Percentiles rank a stretch among this genome's conserved stretches.
These are phyloP conservation scores for Echeveria elegans DNA, from an alignment of 164 flowering plant species.

Conservation along the genomic window DNA sequence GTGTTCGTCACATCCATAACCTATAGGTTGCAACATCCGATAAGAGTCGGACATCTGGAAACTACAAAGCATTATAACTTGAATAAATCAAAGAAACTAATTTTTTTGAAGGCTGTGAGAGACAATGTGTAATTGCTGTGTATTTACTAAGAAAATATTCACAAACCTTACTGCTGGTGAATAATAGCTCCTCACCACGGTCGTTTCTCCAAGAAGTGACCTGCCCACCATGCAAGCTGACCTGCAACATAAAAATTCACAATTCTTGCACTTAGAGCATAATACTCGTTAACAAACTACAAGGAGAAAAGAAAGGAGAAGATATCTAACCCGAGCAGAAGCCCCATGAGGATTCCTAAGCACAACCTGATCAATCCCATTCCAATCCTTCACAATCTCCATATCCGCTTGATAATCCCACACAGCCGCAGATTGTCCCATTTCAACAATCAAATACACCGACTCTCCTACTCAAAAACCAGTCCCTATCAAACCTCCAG, in stretches of 20 bases:
- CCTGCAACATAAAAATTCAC: slow-evolving; percentile 32
- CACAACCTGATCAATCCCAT: slow-evolving; percentile 73
- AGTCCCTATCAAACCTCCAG: slow-evolving; percentile 5
- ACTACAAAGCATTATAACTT: not conserved
- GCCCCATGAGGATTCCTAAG: slow-evolving; percentile 72
- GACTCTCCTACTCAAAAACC: not conserved
- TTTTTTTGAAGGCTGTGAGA: not conserved
- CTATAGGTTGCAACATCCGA: not conserved
- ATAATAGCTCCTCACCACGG: slow-evolving; percentile 82
- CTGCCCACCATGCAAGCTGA: slow-evolving; percentile 88
- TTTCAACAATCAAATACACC: slow-evolving; percentile 13
- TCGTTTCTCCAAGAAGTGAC: slow-evolving; percentile 84
- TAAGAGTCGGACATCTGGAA: not conserved
- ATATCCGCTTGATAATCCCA: slow-evolving; percentile 57
- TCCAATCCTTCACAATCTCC: slow-evolving; percentile 71
- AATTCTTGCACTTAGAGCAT: not conserved
- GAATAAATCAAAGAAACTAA: not conserved
- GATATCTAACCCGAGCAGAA: slow-evolving; percentile 57
- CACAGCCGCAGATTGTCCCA: slow-evolving; percentile 74
- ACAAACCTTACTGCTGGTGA: slow-evolving; percentile 80
- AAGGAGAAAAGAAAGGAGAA: not conserved
- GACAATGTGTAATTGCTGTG: not conserved
- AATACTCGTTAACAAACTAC: not conserved
- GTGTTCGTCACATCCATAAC: not conserved
- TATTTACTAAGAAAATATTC: not conserved